These are phyloP conservation scores for Suhomyces vadensis DNA, from an alignment of 805 yeast species.

Conservation along the genomic window DNA sequence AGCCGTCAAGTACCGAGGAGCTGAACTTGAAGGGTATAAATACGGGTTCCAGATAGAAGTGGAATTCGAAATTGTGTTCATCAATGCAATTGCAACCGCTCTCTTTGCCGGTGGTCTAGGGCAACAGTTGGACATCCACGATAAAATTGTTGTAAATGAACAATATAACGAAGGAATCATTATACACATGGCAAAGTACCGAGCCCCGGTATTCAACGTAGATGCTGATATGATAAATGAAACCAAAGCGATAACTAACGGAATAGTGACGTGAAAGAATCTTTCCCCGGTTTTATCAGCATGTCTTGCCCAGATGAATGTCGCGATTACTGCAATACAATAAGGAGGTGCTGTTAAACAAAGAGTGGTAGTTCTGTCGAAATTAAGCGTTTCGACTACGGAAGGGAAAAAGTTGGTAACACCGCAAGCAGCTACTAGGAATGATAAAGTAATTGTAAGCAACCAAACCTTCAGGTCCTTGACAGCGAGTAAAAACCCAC, in stretches of 20 bases:
- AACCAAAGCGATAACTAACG: slow-evolving; percentile 42
- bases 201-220: slow-evolving; percentile 54
- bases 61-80: slow-evolving; percentile 57
- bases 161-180: slow-evolving; percentile 59
- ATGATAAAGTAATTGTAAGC: slow-evolving; percentile 44
- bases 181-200: slow-evolving; percentile 60
- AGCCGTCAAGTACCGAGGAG: slow-evolving; percentile 50
- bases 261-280: slow-evolving; percentile 48
- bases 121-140: slow-evolving; percentile 58
- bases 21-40: slow-evolving; percentile 45
- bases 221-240: slow-evolving; percentile 52
- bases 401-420: slow-evolving; percentile 64
- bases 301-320: slow-evolving; percentile 55
- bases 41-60: slow-evolving; percentile 59
- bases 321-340: slow-evolving; percentile 49
- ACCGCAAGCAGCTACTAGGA: slow-evolving; percentile 59
- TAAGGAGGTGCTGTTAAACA: slow-evolving; percentile 64
- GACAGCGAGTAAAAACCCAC: slow-evolving; percentile 38
- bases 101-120: slow-evolving; percentile 62
- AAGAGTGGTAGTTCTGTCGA: slow-evolving; percentile 49
- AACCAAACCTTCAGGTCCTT: slow-evolving; percentile 49
- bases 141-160: slow-evolving; percentile 50
- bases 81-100: slow-evolving; percentile 56
- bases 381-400: slow-evolving; percentile 56
- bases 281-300: slow-evolving; percentile 59